Evolutionary conservation across 331 rosid genomes (phyloP), one percentile per base, ranked within the genome.

Genomic region (Quercus lobata): DNA sequence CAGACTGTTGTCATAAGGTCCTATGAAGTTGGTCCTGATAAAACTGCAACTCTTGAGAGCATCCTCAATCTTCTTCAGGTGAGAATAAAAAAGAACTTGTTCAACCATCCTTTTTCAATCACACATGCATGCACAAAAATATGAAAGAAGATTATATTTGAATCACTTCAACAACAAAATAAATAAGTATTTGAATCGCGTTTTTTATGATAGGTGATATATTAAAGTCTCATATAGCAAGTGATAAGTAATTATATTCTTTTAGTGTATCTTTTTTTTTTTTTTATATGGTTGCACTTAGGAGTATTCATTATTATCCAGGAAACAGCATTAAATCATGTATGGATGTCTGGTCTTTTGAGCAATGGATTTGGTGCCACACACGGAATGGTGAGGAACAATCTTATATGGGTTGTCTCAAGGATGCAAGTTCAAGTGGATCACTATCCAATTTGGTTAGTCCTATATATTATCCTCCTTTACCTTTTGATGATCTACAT

Each of bases 331-430:
- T 71, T 95, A 57, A 93, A 91, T 82, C 98, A 91, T 86, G 98
- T 95, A 16, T 95, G 97, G 98, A 95, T 93, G 98, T 95, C 98
- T 53, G 97, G 98, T 34, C 83, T 95, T 25, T 92, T 95, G 1
- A 49, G 99, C 80, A 91, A 95, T 79, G 99, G 98, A 34, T 95
- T 95, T 90, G 99, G 99, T 10, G 98, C 99, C 56, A 93, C 98
- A 5, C 99, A 90, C 72, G 99, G 93, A 82, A 95, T 93, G 99
- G 87, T 86, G 83, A 93, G 70, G 83, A 84, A 91, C 73, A 89
- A 90, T 81, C 99, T 95, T 80, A 90, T 95, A 71, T 93, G 99
- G 99, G 97, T 95, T 70, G 97, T 95, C 60, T 89, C 97, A 55
- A 92, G 97, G 90, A 91, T 93, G 98, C 97, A 90, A 71, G 90